Evolutionary conservation across 1,284 basidiomycete species (phyloP).

Genomic region (Puccinia brachypodii): DNA sequence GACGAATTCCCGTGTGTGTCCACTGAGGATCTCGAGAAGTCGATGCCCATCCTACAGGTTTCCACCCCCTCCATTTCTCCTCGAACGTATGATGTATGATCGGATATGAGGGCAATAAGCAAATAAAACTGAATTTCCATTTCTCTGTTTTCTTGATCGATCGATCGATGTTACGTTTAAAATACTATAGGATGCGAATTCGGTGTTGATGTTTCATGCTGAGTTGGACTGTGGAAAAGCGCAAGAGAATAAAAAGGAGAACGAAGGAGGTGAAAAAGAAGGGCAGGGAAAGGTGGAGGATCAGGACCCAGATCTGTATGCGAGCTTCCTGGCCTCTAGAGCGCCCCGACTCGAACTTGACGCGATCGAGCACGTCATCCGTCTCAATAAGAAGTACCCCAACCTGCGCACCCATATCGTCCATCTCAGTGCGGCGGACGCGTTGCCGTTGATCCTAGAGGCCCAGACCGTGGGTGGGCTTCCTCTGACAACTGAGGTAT

Average conservation of each 20-base stretch:
- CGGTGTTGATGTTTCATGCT: constrained; percentile 84
- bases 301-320: constrained; percentile 66
- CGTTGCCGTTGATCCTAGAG: constrained; percentile 71
- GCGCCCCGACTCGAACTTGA: constrained; percentile 71
- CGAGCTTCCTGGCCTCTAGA: constrained; percentile 78
- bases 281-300: constrained; percentile 39
- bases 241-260: constrained; percentile 47
- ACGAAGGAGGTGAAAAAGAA: constrained; percentile 43
- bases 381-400: constrained; percentile 66
- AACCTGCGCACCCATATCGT: constrained; percentile 82
- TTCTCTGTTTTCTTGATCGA: background rate
- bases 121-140: background rate
- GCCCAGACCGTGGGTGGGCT: constrained; percentile 64
- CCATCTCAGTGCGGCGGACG: constrained; percentile 79
- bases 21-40: constrained; percentile 67
- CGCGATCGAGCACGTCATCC: constrained; percentile 69
- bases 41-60: constrained; percentile 75
- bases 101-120: background rate
- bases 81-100: constrained; percentile 14
- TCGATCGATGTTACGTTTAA: constrained; percentile 4
- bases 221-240: constrained; percentile 66
- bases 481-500: constrained; percentile 69
- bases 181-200: constrained; percentile 63
- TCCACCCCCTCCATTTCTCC: background rate
- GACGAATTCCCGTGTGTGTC: constrained; percentile 86